A percentile compares a stretch with the other conserved stretches of the same genome.
Evolutionary conservation across 2,329 filamentous ascomycete species (phyloP).

Genomic region (Exutisphaerella laricina): DNA sequence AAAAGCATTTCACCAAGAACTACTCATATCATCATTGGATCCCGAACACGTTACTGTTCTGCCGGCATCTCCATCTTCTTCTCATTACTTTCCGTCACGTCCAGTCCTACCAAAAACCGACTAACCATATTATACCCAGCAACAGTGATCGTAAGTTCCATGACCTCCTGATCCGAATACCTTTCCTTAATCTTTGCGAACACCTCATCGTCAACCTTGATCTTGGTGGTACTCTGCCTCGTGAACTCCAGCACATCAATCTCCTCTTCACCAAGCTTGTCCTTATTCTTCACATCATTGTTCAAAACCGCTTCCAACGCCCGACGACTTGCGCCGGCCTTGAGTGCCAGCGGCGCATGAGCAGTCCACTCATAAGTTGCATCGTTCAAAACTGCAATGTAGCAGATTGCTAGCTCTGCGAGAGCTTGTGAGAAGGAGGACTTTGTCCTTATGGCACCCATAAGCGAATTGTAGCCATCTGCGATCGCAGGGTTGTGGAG

Average conservation of each 20-base stretch:
- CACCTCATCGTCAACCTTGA: conserved; percentile 29
- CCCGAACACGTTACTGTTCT: no score
- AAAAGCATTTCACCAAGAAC: no score
- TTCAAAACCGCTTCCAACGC: conserved; percentile 26
- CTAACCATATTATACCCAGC: conserved; percentile 37
- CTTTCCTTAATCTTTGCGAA: conserved; percentile 29
- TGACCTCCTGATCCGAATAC: conserved; percentile 32
- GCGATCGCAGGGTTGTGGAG: conserved; percentile 69
- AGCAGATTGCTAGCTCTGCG: conserved; percentile 34
- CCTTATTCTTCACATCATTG: conserved; percentile 19
- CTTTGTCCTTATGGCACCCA: conserved; percentile 45
- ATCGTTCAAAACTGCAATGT: conserved; percentile 34
- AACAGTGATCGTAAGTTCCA: conserved; percentile 35
- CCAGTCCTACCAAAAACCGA: conserved; percentile 35
- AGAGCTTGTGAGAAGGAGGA: conserved; percentile 29
- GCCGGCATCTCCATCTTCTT: conserved; percentile 31
- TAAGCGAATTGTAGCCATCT: conserved; percentile 68
- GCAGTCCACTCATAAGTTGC: conserved; percentile 36
- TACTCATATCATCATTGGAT: no score
- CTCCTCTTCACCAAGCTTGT: conserved; percentile 27
- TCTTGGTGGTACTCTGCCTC: conserved; percentile 30
- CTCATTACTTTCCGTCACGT: conserved; percentile 37
- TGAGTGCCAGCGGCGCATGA: conserved; percentile 31
- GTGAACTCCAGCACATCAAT: conserved; percentile 32
- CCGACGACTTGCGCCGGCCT: conserved; percentile 26